Evolutionary conservation across 352 stramenopile species (phyloP), one percentile per base, ranked within the genome.

Genomic region (Globisporangium uncinulatum): DNA sequence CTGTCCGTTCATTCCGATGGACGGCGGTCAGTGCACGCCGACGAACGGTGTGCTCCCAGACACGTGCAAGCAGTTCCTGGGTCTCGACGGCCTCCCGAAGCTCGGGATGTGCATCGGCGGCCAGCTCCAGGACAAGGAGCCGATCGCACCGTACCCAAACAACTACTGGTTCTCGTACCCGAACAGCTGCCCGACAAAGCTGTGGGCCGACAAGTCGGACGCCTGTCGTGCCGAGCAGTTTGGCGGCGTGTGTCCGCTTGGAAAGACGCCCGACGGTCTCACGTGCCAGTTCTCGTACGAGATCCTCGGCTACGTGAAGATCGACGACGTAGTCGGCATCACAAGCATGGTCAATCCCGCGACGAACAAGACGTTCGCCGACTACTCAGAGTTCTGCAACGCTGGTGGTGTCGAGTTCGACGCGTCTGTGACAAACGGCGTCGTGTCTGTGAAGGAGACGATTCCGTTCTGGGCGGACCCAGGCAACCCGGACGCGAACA

Each of bases 291-390:
- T 83, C 65, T 72, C 60, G 36, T 89, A 83, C 65, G 59, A 82
- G 44, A 67, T 89, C 7, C 64, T 86, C 10, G 79, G 79, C n/a
- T 89, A 76, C 59, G 69, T 89, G 21, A 58, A 61, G 13, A 37
- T 89, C 19, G 79, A 89, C 63, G 76, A 89, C 42, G 70, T 89
- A 24, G 76, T 89, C 2, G 79, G 79, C 13, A 89, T 89, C 66
- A 92, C 79, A 0, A 72, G 55, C 2, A 74, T 89, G 65, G 50
- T 68, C 7, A 83, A 86, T 51, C 65, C 75, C 0, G 29, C 29
- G 6, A 88, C 76, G 1, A 69, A 69, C 24, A 21, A 41, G 11
- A 51, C 31, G 10, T 88, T 72, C 61, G 48, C 48, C 15, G 67
- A 83, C 59, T 90, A 86, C 69, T 52, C 54, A 1, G 70, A 88